phyloP scores from a whole-genome alignment of 2,329 filamentous ascomycete species.

The Lasiodiplodia hormozganensis region DNA sequence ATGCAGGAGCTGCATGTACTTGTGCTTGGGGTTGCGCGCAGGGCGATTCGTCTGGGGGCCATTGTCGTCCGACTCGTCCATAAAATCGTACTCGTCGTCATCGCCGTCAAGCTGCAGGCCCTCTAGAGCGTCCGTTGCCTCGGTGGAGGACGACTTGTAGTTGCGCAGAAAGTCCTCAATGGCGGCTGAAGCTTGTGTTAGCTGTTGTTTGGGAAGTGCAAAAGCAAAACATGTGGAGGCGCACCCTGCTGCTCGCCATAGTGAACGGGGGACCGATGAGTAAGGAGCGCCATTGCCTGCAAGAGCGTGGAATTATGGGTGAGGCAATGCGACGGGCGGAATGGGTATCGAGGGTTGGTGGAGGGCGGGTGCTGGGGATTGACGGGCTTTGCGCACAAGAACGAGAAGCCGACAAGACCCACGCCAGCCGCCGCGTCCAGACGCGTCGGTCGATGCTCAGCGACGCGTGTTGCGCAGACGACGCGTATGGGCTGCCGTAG shows the following conservation, averaged over 20 bases:
- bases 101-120: conserved; percentile 87
- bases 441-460: conserved; percentile 6
- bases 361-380: conserved; percentile 2
- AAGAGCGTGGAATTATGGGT: neutral
- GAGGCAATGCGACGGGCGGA: conserved; percentile 2
- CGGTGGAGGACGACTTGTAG: conserved; percentile 81
- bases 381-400: conserved; percentile 23
- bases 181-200: conserved; percentile 62
- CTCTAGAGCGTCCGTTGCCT: conserved; percentile 81
- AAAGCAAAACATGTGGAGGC: conserved; percentile 42
- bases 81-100: conserved; percentile 93
- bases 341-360: neutral
- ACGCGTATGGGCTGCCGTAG: neutral
- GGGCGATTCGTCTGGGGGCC: conserved; percentile 54
- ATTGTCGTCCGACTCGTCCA: conserved; percentile 78
- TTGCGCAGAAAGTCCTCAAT: conserved; percentile 87
- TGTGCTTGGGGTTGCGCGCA: conserved; percentile 67
- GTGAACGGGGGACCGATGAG: conserved; percentile 79
- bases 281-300: conserved; percentile 80
- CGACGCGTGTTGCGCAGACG: conserved; percentile 1
- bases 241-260: conserved; percentile 86
- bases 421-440: conserved; percentile 15
- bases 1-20: conserved; percentile 89
- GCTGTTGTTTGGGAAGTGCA: conserved; percentile 32
- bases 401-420: conserved; percentile 13